These are phyloP conservation scores for Gracilariopsis chorda DNA, from an alignment of 23 red algal species.

Conservation along the genomic window DNA sequence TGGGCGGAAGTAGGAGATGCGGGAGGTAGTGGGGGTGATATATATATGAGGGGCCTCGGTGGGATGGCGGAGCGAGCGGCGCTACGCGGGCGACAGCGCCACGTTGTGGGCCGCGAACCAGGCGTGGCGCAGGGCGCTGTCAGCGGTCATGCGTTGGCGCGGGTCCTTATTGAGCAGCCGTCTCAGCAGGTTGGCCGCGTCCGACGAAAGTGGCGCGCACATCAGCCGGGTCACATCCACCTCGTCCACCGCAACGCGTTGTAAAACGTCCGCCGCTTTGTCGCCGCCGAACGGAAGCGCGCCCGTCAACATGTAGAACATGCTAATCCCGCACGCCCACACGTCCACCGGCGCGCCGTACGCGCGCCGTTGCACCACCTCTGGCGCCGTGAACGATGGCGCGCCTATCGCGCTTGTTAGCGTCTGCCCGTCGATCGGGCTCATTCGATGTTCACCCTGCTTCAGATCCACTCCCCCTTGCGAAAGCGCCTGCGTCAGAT, in stretches of 20 bases:
- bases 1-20: neutral
- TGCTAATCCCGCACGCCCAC: slow-evolving; percentile 79
- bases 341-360: slow-evolving; percentile 85
- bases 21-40: neutral
- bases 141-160: slow-evolving; percentile 74
- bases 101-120: slow-evolving; percentile 55
- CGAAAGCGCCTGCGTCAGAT: neutral
- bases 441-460: neutral
- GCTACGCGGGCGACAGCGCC: neutral
- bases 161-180: slow-evolving; percentile 72
- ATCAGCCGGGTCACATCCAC: neutral
- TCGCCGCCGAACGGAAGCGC: slow-evolving; percentile 75
- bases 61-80: neutral
- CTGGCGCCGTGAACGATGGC: slow-evolving; percentile 80
- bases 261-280: slow-evolving; percentile 35
- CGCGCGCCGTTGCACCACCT: slow-evolving; percentile 63
- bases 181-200: slow-evolving; percentile 48
- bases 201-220: neutral
- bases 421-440: slow-evolving; percentile 36
- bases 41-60: neutral
- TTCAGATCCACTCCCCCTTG: neutral
- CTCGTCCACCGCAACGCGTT: slow-evolving; percentile 22
- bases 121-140: slow-evolving; percentile 50
- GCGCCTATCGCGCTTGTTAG: slow-evolving; percentile 66
- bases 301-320: slow-evolving; percentile 72